Evolutionary conservation across 768 basidiomycete species (phyloP), one percentile per base, ranked within the genome.

Genomic region (Lactifluus hygrophoroides): DNA sequence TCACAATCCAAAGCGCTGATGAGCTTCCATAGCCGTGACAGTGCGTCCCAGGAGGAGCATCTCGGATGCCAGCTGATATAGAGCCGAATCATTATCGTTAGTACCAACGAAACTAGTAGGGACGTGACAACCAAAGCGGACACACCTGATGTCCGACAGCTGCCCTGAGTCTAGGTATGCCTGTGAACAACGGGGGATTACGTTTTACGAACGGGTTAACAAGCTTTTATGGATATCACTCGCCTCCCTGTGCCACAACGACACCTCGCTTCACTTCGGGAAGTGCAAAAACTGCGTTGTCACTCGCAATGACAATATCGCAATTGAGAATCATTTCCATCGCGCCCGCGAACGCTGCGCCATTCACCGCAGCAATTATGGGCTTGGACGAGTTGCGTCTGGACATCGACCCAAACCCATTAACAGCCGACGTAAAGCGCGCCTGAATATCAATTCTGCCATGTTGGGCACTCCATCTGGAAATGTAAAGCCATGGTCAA

Each of bases 201-300:
- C n/a, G n/a, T 58, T 16, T 35, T 35, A 5, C 58, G 32, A 32
- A 37, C 10, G 43, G 34, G 6, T 23, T 43, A 17, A 10, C 10
- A 17, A 16, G 6, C 47, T 21, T 16, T 28, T 46, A 17, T 14
- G 28, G 46, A 40, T 49, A 43, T 43, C 35, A 73, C 77, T 53
- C 60, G 83, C 86, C 87, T 66, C 89, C 89, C 66, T 85, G 83
- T 13, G 78, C 71, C 13, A 86, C 88, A 30, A 87, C 66, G 8
- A 90, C 88, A 0, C 90, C 90, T 28, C 86, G 77, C 69, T 83
- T 86, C 4, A 89, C 89, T 64, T 91, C 89, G 0, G 87, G 86
- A 25, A 90, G 74, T 4, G 42, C 21, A 23, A 43, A 40, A 17
- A 40, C n/a, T n/a, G 40, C 42, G 5, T 43, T 43, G 42, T 43